Base-by-base conservation (phyloP, 352 stramenopile genomes). In the Globisporangium abappressorium region DNA sequence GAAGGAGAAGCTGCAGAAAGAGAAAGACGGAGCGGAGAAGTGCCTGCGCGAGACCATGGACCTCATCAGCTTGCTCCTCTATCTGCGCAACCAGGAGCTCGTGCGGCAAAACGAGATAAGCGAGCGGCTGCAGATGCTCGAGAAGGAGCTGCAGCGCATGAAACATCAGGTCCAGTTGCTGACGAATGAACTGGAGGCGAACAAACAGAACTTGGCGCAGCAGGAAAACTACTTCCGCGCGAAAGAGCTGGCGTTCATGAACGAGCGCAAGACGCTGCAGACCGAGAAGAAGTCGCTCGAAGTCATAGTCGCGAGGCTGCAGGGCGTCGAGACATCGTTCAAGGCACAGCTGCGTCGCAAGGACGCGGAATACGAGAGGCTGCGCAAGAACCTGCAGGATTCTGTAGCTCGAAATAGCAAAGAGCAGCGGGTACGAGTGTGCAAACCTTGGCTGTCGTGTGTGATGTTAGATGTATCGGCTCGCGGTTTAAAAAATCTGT, bases 281-380 rank as follows among this genome's bases (percentile, higher is more conserved):
- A 71, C 74, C 8, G 85, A 93, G 34, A 93, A 92, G 72, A 86
- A 83, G 59, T 51, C 79, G 15, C 73, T 92, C 26, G 85, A 94
- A 59, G 79, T 91, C 4, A 79, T 85, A 54, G 60, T 71, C 18
- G 60, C 59, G 38, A 46, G 80, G 38, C 63, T 94, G 60, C 84
- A 93, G 70, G 85, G 86, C 8, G 78, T 91, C 6, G 84, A 93
- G 68, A 90, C 84, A 33, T 81, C 80, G 8, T 93, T 80, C 64
- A 93, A 92, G 56, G 80, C 87, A 5, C 84, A 94, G 56, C 36
- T 94, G 62, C 77, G 85, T 26, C 79, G 78, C 43, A 92, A 92
- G 63, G 87, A 94, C 67, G 75, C 85, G 38, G 81, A 92, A 41
- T 93, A 93, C 70, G 81, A 90, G 61, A 77, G 87, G 5, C 66